Base-by-base conservation (phyloP, 139 green algal genomes). In the Coccomyxa sp. region DNA sequence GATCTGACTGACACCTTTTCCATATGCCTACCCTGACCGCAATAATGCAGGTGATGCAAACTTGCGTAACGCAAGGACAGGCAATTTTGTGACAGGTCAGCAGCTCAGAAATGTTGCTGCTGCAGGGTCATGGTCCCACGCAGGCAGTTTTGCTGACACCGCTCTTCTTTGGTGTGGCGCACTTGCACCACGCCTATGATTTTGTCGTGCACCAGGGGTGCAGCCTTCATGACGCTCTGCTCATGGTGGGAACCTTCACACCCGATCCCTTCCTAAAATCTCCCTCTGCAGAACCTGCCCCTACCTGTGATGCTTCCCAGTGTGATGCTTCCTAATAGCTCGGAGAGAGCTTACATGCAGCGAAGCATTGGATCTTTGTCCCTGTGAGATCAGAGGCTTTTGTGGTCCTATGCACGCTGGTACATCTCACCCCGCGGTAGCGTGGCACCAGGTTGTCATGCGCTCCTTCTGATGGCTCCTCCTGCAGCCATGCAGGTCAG, bases 171-270 rank as follows among this genome's bases (percentile, higher is more conserved):
- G 91, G 87, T 6, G 39, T 81, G 7, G 90, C 90, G 2, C 93
- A 97, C 85, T 24, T 95, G 36, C 91, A 97, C 77, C 93, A 97
- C 78, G 41, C 88, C 31, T 27, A 80, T 16, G 92, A 95, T 40
- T 55, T 93, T 39, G 40, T 91, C 5, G 38, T 55, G 0, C 75
- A 87, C 36, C 80, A 88, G 68, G 50, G 76, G 38, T 29, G 68
- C 24, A 39, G 0, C 7, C 68, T 75, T n/a, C 34, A 34, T 40
- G 18, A 37, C 40, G 76, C 76, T 39, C 31, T 68, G 22, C 8
- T n/a, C 2, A 31, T 79, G 75, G 75, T 73, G 37, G 38, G 75
- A 24, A 8, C 14, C 44, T 12, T 16, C 16, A 16, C 44, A 58
- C 16, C 14, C 44, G 14, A 29, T 70, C 33, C 14, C 7, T 33